Evolutionary conservation across 768 basidiomycete genomes (phyloP), one percentile per base, ranked within the genome.

Genomic region (Pleurotus djamor): DNA sequence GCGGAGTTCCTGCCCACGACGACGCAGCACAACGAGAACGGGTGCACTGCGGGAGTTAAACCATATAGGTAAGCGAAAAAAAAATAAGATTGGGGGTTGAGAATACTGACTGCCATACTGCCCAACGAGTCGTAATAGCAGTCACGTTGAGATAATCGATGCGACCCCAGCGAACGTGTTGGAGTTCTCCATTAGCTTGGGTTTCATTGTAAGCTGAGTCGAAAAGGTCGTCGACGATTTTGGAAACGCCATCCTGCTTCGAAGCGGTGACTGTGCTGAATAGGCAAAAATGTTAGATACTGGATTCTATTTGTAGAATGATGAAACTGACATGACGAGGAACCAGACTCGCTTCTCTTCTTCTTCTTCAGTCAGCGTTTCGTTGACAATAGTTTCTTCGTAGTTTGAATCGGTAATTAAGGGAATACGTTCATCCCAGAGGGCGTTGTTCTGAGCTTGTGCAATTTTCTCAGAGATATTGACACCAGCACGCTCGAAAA

Each of bases 61-160:
- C 13, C 17, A 32, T 13, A 57, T 47, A 58, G 17, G 13, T 28
- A 28, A 28, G 21, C 21, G 21, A 28, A 28, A 8, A 47, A 28
- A n/a, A 54, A 35, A 48, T 12, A 8, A 52, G 52, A 59, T 0
- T 54, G 63, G 43, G 41, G 14, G 32, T 47, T 12, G 17, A 16
- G 21, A 28, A 17, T 47, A 81, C 86, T 60, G 69, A 94, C 94
- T 83, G 82, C 91, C 92, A 95, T 50, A 96, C 71, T 37, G 70
- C 76, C 94, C 94, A 96, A 67, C 89, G 89, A 2, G 92, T 93
- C 59, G 93, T 95, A 59, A 94, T 71, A 56, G 79, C 73, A 3
- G 91, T 94, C 62, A 95, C 93, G 61, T 88, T 87, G 63, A 94
- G 74, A 71, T 94, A 96, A 75, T 96, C 92, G 59, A 96, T 85